These are phyloP conservation scores for Cadophora gregata DNA, from an alignment of 2,329 filamentous ascomycete genomes.

Conservation along the genomic window DNA sequence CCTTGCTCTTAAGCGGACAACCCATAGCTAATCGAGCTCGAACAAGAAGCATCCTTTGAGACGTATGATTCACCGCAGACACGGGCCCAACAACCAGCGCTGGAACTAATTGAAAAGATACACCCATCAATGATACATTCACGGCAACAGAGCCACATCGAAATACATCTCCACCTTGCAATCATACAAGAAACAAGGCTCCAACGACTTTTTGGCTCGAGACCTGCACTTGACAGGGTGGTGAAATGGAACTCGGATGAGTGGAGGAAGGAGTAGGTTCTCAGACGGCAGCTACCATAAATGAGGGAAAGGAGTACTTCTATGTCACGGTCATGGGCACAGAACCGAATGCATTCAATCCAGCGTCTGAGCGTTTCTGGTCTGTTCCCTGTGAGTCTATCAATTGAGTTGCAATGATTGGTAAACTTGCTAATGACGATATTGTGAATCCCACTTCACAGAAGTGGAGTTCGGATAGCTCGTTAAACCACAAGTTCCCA, in stretches of 20 bases:
- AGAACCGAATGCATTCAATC: constrained; percentile 62
- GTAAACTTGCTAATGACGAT: background rate
- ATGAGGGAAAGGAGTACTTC: constrained; percentile 69
- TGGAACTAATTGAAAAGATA: constrained; percentile 73
- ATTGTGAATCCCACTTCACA: constrained; percentile 70
- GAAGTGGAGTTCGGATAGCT: constrained; percentile 74
- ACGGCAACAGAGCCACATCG: constrained; percentile 56
- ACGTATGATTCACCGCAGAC: constrained; percentile 69
- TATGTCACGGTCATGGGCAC: constrained; percentile 71
- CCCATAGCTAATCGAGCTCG: background rate
- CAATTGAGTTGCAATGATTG: too few species aligned
- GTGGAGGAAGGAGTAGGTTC: constrained; percentile 76
- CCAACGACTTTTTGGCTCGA: constrained; percentile 66
- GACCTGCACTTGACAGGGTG: constrained; percentile 68
- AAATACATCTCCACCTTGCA: constrained; percentile 54
- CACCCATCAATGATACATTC: constrained; percentile 78
- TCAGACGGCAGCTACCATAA: constrained; percentile 69
- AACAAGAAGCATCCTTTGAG: constrained; percentile 58
- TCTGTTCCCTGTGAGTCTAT: constrained; percentile 51
- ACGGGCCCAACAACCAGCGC: constrained; percentile 58
- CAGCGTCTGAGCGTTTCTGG: constrained; percentile 70
- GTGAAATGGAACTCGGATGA: constrained; percentile 75
- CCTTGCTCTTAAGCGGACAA: too few species aligned
- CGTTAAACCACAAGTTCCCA: constrained; percentile 42
- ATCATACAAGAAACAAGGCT: constrained; percentile 55